phyloP scores from a whole-genome alignment of 345 rosid species.

The Gossypium arboreum region DNA sequence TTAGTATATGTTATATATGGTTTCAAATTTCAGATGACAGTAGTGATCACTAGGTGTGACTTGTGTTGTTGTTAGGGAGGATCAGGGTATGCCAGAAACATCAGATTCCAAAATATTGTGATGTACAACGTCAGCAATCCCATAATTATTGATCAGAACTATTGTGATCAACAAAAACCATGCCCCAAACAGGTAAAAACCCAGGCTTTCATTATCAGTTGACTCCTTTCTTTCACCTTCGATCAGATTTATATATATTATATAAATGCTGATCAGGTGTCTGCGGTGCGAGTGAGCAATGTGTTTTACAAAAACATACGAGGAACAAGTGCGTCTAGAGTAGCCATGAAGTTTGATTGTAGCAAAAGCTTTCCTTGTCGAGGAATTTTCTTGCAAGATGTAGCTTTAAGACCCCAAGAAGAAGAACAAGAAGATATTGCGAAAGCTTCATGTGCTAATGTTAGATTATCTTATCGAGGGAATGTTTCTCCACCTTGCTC shows the following conservation, averaged over 20 bases:
- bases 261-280: constrained; percentile 32
- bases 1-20: too few relatives aligned
- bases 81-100: constrained; percentile 65
- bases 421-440: constrained; percentile 26
- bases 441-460: constrained; percentile 60
- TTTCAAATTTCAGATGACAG: background rate
- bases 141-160: constrained; percentile 73
- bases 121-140: constrained; percentile 79
- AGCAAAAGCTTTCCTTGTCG: constrained; percentile 53
- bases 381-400: constrained; percentile 51
- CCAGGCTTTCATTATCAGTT: background rate
- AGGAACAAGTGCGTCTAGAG: constrained; percentile 68
- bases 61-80: constrained; percentile 55
- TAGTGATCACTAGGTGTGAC: background rate
- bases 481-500: constrained; percentile 52
- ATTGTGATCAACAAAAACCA: constrained; percentile 53
- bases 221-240: background rate
- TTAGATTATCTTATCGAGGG: constrained; percentile 30
- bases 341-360: constrained; percentile 64
- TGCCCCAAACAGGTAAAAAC: constrained; percentile 60
- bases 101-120: constrained; percentile 50
- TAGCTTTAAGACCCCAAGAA: constrained; percentile 27
- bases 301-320: constrained; percentile 43
- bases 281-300: constrained; percentile 72
- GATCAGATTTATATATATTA: background rate